Percentiles rank a stretch among this genome's conserved stretches.
phyloP scores from a whole-genome alignment of 179 eudicot genomes.

The Sideroxylon spinosum region DNA sequence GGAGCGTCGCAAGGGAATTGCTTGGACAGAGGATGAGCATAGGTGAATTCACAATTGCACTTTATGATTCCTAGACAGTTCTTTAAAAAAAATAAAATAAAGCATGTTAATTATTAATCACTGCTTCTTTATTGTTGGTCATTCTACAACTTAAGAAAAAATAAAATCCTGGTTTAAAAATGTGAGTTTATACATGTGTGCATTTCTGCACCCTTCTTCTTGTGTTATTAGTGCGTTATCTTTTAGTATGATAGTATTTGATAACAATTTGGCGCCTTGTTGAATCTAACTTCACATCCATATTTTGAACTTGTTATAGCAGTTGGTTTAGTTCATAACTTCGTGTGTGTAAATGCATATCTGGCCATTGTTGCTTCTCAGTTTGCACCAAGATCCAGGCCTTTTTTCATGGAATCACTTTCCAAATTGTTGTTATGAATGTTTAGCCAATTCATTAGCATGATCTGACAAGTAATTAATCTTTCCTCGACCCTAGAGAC shows the following conservation, averaged over 20 bases:
- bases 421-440: slow-evolving; percentile 1
- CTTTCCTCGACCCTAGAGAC: neutral
- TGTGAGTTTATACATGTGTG: neutral
- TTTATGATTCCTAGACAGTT: neutral
- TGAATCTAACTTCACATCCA: neutral
- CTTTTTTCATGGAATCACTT: neutral
- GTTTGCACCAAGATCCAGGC: neutral
- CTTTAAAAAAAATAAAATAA: neutral
- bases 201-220: neutral
- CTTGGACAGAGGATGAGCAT: slow-evolving; percentile 99
- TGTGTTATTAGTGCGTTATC: neutral
- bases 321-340: neutral
- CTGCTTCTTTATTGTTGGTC: slow-evolving; percentile 1
- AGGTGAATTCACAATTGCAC: slow-evolving; percentile 40
- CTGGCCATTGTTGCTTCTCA: neutral
- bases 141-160: neutral
- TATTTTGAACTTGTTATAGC: neutral
- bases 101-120: neutral
- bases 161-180: neutral
- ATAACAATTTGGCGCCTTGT: neutral
- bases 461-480: neutral
- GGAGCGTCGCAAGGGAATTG: slow-evolving; percentile 89
- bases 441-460: neutral
- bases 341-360: neutral
- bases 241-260: neutral